Evolutionary conservation across 139 green algal species (phyloP).

Genomic region (Chara braunii): DNA sequence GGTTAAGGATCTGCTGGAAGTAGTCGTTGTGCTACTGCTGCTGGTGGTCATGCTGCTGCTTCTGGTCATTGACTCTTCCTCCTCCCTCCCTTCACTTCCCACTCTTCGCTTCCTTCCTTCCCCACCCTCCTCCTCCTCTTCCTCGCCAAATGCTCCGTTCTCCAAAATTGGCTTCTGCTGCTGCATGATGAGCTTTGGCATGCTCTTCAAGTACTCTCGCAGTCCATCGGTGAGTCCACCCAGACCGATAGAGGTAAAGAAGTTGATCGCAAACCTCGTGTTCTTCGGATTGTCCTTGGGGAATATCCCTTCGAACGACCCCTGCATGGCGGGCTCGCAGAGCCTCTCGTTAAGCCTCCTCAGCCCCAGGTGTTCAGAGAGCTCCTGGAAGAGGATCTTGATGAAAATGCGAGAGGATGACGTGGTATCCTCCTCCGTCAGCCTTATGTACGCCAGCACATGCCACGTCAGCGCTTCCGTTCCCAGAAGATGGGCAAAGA

Average conservation of each 20-base stretch:
- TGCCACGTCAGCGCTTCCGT: slow-evolving; percentile 83
- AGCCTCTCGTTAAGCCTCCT: slow-evolving; percentile 74
- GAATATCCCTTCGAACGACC: slow-evolving; percentile 78
- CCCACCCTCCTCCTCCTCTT: no score
- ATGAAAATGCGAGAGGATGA: slow-evolving; percentile 96
- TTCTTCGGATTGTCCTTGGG: slow-evolving; percentile 73
- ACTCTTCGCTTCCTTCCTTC: no score
- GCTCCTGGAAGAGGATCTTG: slow-evolving; percentile 94
- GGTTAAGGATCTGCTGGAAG: neutral
- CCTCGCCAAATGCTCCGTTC: neutral
- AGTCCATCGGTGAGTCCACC: slow-evolving; percentile 88
- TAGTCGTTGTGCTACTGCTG: neutral
- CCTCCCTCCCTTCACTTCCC: no score
- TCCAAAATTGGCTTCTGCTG: slow-evolving; percentile 29
- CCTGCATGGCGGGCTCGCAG: slow-evolving; percentile 56
- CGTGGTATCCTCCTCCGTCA: slow-evolving; percentile 97
- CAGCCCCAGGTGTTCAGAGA: slow-evolving; percentile 86
- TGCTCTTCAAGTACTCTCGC: slow-evolving; percentile 69
- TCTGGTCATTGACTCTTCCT: no score
- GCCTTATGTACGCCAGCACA: slow-evolving; percentile 66
- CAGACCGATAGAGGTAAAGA: slow-evolving; percentile 98
- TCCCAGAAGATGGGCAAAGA: slow-evolving; percentile 88
- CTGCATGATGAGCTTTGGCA: slow-evolving; percentile 49
- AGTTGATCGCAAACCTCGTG: slow-evolving; percentile 99
- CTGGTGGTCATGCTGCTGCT: neutral